Evolutionary conservation across 179 eudicot genomes (phyloP), one percentile per base, ranked within the genome.

Genomic region (Beta lomatogona): DNA sequence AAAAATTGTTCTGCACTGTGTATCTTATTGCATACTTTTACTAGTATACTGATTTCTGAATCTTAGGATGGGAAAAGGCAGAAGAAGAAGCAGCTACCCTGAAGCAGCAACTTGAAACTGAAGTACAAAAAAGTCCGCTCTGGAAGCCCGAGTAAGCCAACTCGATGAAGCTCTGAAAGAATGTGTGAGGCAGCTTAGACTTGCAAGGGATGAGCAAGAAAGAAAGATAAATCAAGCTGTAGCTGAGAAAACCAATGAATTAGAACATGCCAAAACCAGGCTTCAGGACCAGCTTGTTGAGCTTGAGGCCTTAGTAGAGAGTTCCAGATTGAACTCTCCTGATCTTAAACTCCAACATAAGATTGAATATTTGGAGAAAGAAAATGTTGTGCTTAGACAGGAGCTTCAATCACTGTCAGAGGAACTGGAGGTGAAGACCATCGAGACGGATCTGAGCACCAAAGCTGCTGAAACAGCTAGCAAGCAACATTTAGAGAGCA

Each of bases 161-260:
- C 90, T 93, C 12, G 98, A 92, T 78, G 91, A 89, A 82, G 98
- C 98, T 68, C 91, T 92, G 28, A 93, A 90, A 83, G 98, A 93
- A 88, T 93, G 98, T 82, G 89, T 93, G 54, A 85, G 94, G 85
- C 96, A 93, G 84, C 91, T 92, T 3, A 86, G 98, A 70, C 94
- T 89, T 73, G 87, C 84, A 80, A 90, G 83, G 80, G 93, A 92
- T 16, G 96, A 90, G 77, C 96, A 93, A 58, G 92, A 91, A 69
- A 85, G 86, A 74, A 93, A 84, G 41, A 85, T 93, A 31, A 67
- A 73, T 22, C 85, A 90, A 83, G 88, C 86, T 63, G 75, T 93
- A 50, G 72, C 79, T 54, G 85, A 87, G 64, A 92, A 82, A 92
- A 86, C 88, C 19, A 36, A 21, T 13, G 89, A 88, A 74, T 86